Evolutionary conservation across 2,329 filamentous ascomycete species (phyloP), one percentile per base, ranked within the genome.

Genomic region (Clathrospora elynae): DNA sequence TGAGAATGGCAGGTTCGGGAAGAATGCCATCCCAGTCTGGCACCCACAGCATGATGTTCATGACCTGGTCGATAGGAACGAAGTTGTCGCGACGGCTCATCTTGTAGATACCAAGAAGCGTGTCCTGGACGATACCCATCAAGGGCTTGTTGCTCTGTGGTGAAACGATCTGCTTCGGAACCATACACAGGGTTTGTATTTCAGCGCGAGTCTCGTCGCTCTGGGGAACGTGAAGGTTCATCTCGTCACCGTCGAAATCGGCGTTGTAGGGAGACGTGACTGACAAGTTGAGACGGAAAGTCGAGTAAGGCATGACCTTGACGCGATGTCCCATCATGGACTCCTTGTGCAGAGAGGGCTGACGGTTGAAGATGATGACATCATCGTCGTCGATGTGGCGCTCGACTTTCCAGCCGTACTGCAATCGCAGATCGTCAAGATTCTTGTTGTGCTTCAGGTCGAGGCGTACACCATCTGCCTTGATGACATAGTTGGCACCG

Each of bases 311-410:
- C 91, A 99, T 97, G 49, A 99, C 93, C 48, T 87, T 86, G 52
- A 99, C 93, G 61, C 90, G 85, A 73, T 99, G 93, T 72, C 90
- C 93, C 95, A 99, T 99, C 93, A 99, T 99, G 48, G 93, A 99
- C 70, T 99, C 93, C 73, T 99, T 99, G 80, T 99, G 93, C 64
- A 99, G 79, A 23, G 93, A 99, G 1, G 93, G 93, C 69, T 99
- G 93, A 79, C 93, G 93, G 72, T 99, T 99, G 83, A 99, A 99
- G 66, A 99, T 91, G 73, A 99, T 97, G 56, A 90, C 95, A 72
- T 99, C 93, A 44, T 92, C 92, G 63, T 96, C 90, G 62, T 95
- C 85, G 53, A 99, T 83, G 73, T 99, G 93, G 50, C 93, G 87
- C 74, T 99, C 93, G 23, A 99, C 95, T 69, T 96, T 97, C 92